These are phyloP conservation scores for Nematodospora anomalae DNA, from an alignment of 1,139 yeast species.

Conservation along the genomic window DNA sequence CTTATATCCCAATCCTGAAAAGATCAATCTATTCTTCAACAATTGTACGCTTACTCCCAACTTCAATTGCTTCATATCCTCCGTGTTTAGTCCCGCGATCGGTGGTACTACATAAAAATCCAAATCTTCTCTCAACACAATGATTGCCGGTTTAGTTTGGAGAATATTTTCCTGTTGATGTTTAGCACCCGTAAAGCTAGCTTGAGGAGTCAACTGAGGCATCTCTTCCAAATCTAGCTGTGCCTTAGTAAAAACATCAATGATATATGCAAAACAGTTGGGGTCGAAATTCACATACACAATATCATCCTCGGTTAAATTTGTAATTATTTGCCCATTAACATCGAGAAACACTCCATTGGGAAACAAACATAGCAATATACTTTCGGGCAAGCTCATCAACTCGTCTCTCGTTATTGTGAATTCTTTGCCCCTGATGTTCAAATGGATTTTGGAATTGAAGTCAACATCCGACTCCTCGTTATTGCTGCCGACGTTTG, in stretches of 20 bases:
- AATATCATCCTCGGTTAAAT: constrained; percentile 71
- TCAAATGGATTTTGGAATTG: constrained; percentile 64
- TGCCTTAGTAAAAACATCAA: constrained; percentile 59
- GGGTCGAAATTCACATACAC: constrained; percentile 87
- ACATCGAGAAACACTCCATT: constrained; percentile 83
- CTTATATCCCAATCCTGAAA: constrained; percentile 66
- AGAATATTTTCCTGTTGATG: constrained; percentile 49
- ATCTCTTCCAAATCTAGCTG: constrained; percentile 34
- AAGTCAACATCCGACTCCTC: constrained; percentile 47
- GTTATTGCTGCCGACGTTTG: constrained; percentile 17
- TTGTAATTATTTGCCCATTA: constrained; percentile 72
- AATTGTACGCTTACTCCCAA: constrained; percentile 59
- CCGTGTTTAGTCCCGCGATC: constrained; percentile 46
- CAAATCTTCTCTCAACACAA: constrained; percentile 89
- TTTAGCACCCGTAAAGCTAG: constrained; percentile 14
- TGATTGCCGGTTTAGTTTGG: constrained; percentile 83
- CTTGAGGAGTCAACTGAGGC: constrained; percentile 28
- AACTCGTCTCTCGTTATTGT: constrained; percentile 83
- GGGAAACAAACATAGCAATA: constrained; percentile 82
- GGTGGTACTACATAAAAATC: constrained; percentile 93
- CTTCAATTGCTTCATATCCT: constrained; percentile 64
- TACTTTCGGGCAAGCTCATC: constrained; percentile 87
- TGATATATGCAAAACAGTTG: constrained; percentile 77
- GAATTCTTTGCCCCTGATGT: constrained; percentile 63
- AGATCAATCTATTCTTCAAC: constrained; percentile 58